Evolutionary conservation across 805 yeast genomes (phyloP).

Genomic region (Scheffersomyces stipitis): DNA sequence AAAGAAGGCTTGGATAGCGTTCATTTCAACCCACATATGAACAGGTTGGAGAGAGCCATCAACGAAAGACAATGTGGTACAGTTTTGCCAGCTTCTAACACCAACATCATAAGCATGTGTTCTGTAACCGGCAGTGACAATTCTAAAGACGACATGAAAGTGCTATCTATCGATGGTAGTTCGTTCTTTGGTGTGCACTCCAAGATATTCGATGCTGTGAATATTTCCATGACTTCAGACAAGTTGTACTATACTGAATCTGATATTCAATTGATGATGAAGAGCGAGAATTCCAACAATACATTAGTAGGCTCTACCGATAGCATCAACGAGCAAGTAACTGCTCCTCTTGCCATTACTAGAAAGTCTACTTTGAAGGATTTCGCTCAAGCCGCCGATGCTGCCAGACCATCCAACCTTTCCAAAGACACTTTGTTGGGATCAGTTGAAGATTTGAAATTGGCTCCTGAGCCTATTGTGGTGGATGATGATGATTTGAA

Average conservation of each 20-base stretch:
- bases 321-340: slow-evolving; percentile 7
- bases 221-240: slow-evolving; percentile 17
- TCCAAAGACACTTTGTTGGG: slow-evolving; percentile 13
- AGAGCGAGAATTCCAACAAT: slow-evolving; percentile 10
- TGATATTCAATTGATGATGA: slow-evolving; percentile 23
- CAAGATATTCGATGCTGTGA: slow-evolving; percentile 33
- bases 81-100: slow-evolving; percentile 58
- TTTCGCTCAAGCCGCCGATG: slow-evolving; percentile 14
- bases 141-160: slow-evolving; percentile 30
- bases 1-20: slow-evolving; percentile 48
- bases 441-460: slow-evolving; percentile 6
- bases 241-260: slow-evolving; percentile 31
- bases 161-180: slow-evolving; percentile 54
- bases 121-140: slow-evolving; percentile 21
- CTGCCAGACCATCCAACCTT: slow-evolving; percentile 5
- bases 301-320: slow-evolving; percentile 17
- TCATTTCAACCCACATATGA: slow-evolving; percentile 31
- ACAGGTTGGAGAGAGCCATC: slow-evolving; percentile 27
- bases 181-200: slow-evolving; percentile 59
- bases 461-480: too few species aligned
- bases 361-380: slow-evolving; percentile 10
- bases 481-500: too few species aligned
- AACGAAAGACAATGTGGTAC: slow-evolving; percentile 60
- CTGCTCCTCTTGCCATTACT: slow-evolving; percentile 11
- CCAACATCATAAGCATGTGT: slow-evolving; percentile 47